Evolutionary conservation across 371 early-diverging fungal genomes (phyloP).

Genomic region (Rhizopus stolonifer): DNA sequence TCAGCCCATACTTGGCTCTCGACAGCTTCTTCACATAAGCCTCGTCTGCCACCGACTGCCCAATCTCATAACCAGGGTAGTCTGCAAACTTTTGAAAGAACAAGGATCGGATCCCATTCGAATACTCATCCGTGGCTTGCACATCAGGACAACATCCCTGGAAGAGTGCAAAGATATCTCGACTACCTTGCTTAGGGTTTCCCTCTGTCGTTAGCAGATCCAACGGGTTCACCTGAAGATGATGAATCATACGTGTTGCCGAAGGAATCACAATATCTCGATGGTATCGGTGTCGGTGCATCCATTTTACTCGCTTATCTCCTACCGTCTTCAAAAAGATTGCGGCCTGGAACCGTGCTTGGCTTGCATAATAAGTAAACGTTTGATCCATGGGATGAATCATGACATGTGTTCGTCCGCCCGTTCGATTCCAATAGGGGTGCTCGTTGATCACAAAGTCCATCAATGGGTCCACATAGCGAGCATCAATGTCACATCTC

Average conservation of each 20-base stretch:
- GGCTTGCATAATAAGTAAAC: conserved; percentile 44
- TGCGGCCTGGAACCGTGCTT: conserved; percentile 44
- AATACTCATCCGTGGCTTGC: conserved; percentile 44
- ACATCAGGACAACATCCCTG: conserved; percentile 48
- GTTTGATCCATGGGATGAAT: conserved; percentile 57
- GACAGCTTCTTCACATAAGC: conserved; percentile 45
- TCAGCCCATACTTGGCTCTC: conserved; percentile 50
- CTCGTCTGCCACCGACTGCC: conserved; percentile 30
- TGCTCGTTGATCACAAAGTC: conserved; percentile 44
- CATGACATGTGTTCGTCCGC: conserved; percentile 52
- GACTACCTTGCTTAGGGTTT: conserved; percentile 33
- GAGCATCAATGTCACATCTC: conserved; percentile 48
- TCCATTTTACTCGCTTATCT: conserved; percentile 43
- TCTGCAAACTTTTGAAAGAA: conserved; percentile 40
- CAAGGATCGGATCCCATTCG: conserved; percentile 53
- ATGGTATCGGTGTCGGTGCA: conserved; percentile 43
- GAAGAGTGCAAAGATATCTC: conserved; percentile 51
- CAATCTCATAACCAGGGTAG: conserved; percentile 51
- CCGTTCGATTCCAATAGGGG: conserved; percentile 53
- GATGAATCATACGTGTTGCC: conserved; percentile 47
- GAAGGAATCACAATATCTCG: conserved; percentile 59
- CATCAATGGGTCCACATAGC: conserved; percentile 57
- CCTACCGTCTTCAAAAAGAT: conserved; percentile 55
- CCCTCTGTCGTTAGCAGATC: conserved; percentile 35
- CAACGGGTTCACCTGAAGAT: conserved; percentile 30